Percentiles rank a stretch among this genome's conserved stretches.
Conservation (phyloP, 1,139 yeast species). For the Taphrina wiesneri region DNA sequence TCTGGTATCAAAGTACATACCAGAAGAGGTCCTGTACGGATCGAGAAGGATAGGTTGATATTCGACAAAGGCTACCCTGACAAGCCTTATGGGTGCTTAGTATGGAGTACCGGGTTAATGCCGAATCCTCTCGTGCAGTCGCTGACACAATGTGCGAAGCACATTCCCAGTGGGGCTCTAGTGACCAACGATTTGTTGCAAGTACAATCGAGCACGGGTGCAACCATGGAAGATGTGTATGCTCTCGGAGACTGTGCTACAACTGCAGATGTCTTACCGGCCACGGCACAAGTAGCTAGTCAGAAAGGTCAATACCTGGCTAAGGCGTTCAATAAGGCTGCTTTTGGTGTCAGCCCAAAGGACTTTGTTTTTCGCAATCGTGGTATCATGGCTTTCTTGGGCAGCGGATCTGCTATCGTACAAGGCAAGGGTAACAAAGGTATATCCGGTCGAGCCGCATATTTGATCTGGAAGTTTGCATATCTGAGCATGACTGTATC, state of each 20-base stretch:
- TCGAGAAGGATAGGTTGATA: constrained; percentile 47
- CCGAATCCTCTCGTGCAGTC: constrained; percentile 9
- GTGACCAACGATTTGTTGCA: constrained; percentile 54
- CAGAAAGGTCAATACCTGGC: constrained; percentile 47
- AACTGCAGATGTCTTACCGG: constrained; percentile 46
- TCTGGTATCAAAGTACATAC: constrained; percentile 61
- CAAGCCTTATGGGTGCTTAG: constrained; percentile 49
- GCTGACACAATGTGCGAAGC: background rate
- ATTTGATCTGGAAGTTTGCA: constrained; percentile 67
- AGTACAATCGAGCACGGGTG: constrained; percentile 52
- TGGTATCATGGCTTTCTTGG: constrained; percentile 63
- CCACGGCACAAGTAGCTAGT: constrained; percentile 33
- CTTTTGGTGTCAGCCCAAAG: constrained; percentile 47
- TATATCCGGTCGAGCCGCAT: constrained; percentile 61
- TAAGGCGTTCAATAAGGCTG: constrained; percentile 49
- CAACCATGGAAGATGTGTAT: constrained; percentile 61
- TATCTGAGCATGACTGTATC: constrained; percentile 65
- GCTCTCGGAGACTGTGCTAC: constrained; percentile 70
- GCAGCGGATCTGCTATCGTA: constrained; percentile 67
- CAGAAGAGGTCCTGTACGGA: constrained; percentile 42
- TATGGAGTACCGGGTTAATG: constrained; percentile 70
- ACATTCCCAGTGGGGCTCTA: background rate
- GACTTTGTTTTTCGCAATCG: constrained; percentile 59
- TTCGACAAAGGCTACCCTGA: constrained; percentile 52
- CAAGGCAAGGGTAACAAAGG: constrained; percentile 50